phyloP scores from a whole-genome alignment of 2,329 filamentous ascomycete genomes.

The Neonectria faginata region DNA sequence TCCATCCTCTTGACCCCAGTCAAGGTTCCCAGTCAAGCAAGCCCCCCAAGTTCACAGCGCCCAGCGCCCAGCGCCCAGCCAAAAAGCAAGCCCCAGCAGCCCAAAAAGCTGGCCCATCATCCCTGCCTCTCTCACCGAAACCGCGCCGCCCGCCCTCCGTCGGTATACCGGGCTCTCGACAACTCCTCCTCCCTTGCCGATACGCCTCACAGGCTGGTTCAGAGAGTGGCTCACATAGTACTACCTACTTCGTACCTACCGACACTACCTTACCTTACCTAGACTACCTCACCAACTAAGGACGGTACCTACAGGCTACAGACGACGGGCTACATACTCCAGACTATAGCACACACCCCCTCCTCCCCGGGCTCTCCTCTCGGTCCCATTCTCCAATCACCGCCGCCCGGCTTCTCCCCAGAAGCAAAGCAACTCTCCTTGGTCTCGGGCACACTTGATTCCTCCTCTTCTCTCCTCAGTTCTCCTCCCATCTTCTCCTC shows the following conservation, averaged over 20 bases:
- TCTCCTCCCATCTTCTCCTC: constrained; percentile 14
- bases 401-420: constrained; percentile 38
- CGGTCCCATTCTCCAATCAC: constrained; percentile 47
- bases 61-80: not conserved
- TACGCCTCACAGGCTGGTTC: not conserved
- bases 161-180: constrained; percentile 31
- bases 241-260: constrained; percentile 13
- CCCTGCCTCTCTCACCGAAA: constrained; percentile 46
- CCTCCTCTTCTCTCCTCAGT: constrained; percentile 11
- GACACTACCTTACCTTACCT: constrained; percentile 3
- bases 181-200: not conserved
- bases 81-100: constrained; percentile 17
- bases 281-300: not conserved
- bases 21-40: constrained; percentile 6
- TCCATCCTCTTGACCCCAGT: constrained; percentile 25
- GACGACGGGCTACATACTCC: not conserved
- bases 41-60: constrained; percentile 12
- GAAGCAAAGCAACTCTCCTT: constrained; percentile 34
- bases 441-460: constrained; percentile 6
- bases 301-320: constrained; percentile 1
- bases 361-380: constrained; percentile 33
- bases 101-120: constrained; percentile 41
- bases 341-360: constrained; percentile 18
- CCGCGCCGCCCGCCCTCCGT: constrained; percentile 27
- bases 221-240: constrained; percentile 18